These are phyloP conservation scores for Pleurotus djamor DNA, from an alignment of 768 basidiomycete genomes.

Conservation along the genomic window DNA sequence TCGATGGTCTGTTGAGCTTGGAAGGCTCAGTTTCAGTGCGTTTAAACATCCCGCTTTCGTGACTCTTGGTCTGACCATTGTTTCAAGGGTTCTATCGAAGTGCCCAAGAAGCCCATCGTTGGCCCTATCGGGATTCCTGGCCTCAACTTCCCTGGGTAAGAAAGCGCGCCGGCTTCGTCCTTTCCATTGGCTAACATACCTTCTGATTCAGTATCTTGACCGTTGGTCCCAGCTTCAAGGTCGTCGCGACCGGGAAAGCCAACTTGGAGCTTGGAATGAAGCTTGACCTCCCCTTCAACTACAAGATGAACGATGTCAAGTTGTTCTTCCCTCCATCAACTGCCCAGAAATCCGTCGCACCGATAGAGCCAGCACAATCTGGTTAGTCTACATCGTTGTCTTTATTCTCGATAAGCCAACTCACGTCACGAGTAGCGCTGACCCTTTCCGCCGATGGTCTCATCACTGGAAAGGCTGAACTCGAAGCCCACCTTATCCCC, in stretches of 20 bases:
- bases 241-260: slow-evolving; percentile 23
- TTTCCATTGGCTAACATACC: background rate
- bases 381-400: slow-evolving; percentile 17
- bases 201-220: slow-evolving; percentile 27
- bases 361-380: slow-evolving; percentile 22
- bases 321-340: slow-evolving; percentile 33
- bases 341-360: slow-evolving; percentile 16
- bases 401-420: background rate
- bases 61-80: background rate
- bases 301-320: slow-evolving; percentile 25
- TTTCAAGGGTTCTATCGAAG: slow-evolving; percentile 21
- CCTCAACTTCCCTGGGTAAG: slow-evolving; percentile 28
- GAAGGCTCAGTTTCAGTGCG: slow-evolving; percentile 22
- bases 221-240: slow-evolving; percentile 36
- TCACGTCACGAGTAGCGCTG: slow-evolving; percentile 17
- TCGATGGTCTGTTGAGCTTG: slow-evolving; percentile 26
- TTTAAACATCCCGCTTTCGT: background rate
- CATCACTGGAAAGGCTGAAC: slow-evolving; percentile 20
- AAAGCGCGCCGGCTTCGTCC: background rate
- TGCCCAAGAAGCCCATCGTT: slow-evolving; percentile 23
- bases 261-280: slow-evolving; percentile 28
- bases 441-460: slow-evolving; percentile 27
- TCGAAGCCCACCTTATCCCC: slow-evolving; percentile 35
- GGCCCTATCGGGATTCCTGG: slow-evolving; percentile 26
- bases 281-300: slow-evolving; percentile 24